Base-by-base conservation (phyloP, 495 filamentous ascomycete genomes). In the Immersiella caudata region DNA sequence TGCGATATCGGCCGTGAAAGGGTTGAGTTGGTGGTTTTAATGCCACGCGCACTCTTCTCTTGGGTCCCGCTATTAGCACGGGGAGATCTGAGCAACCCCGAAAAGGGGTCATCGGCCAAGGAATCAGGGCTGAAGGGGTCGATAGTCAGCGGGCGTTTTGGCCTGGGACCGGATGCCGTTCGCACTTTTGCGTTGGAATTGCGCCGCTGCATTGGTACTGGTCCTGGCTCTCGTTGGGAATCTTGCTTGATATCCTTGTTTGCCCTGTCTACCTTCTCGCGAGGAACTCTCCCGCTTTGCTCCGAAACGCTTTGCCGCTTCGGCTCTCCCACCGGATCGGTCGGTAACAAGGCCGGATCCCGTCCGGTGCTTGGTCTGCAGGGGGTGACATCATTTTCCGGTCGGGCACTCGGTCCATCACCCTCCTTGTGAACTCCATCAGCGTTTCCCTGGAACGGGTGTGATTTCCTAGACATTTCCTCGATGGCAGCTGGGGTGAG, bases 401-500 rank as follows among this genome's bases (percentile, higher is more conserved):
- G 46, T 24, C 58, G 67, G 24, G 62, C 14, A 36, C 71, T 58
- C 7, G 46, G 11, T 7, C 25, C 46, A 4, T 25, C 46, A 3
- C 1, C 24, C 5, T 18, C 7, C 7, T 14, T 1, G 35, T 36
- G 22, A n/a, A 46, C 18, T 6, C 14, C 61, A 14, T 29, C 61
- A 3, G 49, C 7, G 25, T 52, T 22, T 16, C 25, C 49, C 26
- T 73, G 66, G 9, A 75, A 70, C 18, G 12, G 46, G 22, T 64
- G 57, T 2, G 73, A 69, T 52, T 70, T 79, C 16, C 74, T 67
- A 7, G 76, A 75, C 75, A 84, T 76, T 9, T 79, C 77, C 54
- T 81, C 78, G 18, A 84, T 70, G 36, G 76, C 80, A 52, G 78
- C 79, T 11, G 89, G 84, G 16, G 89, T 87, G 46, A 91, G 79